Evolutionary conservation across 768 basidiomycete genomes (phyloP).

Genomic region (Naganishia randhawae): DNA sequence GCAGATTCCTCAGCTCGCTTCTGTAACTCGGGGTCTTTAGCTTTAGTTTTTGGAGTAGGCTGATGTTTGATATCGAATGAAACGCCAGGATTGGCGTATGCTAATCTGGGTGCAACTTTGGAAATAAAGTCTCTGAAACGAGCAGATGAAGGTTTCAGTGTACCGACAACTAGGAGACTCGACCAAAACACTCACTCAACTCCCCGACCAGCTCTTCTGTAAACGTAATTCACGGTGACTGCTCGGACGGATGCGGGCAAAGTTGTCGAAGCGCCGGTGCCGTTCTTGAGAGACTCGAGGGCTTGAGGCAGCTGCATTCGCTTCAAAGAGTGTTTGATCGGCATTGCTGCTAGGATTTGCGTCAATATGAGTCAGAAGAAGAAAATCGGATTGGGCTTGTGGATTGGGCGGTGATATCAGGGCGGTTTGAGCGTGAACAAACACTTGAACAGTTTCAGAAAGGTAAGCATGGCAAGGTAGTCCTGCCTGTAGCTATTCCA

Average conservation of each 20-base stretch:
- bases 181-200: slow-evolving; percentile 10
- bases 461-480: no score
- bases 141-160: no score
- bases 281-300: slow-evolving; percentile 18
- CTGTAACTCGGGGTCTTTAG: slow-evolving; percentile 27
- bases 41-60: slow-evolving; percentile 21
- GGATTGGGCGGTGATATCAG: no score
- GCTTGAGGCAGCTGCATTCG: slow-evolving; percentile 17
- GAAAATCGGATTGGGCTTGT: no score
- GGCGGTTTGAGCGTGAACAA: no score
- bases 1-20: slow-evolving; percentile 17
- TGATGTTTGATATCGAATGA: slow-evolving; percentile 10
- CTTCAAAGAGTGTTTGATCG: slow-evolving; percentile 23
- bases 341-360: neutral
- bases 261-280: slow-evolving; percentile 12
- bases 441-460: no score
- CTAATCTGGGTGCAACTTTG: slow-evolving; percentile 24
- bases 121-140: slow-evolving; percentile 19
- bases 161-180: neutral
- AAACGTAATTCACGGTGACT: slow-evolving; percentile 13
- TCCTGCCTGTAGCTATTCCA: no score
- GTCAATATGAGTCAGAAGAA: neutral
- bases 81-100: slow-evolving; percentile 24
- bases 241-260: slow-evolving; percentile 6
- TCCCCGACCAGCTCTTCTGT: neutral